A percentile compares a stretch with the other conserved stretches of the same genome.
Conservation (phyloP, 306 rosid species). For the Cucumis cinereus region DNA sequence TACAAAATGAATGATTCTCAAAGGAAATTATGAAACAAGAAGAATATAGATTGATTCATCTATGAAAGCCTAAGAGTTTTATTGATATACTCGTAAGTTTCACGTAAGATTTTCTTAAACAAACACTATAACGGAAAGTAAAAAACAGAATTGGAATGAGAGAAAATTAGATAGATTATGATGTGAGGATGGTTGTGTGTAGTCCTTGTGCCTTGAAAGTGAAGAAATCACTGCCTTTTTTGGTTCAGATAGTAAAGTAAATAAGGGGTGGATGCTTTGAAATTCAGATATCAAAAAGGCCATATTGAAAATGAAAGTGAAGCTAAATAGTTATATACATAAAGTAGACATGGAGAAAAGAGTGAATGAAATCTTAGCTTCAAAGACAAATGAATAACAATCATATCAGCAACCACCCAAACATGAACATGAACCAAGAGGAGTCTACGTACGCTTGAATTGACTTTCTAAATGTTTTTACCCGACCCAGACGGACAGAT, state of each 20-base stretch:
- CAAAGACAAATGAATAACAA: background rate
- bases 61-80: no score
- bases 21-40: no score
- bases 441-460: no score
- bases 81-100: no score
- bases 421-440: background rate
- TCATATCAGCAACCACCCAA: background rate
- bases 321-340: background rate
- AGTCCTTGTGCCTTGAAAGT: background rate
- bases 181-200: no score
- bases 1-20: no score
- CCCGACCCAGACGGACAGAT: no score
- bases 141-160: no score
- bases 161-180: background rate
- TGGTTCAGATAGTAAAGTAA: background rate
- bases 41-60: no score
- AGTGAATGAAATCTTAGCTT: slow-evolving; percentile 1
- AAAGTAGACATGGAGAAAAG: background rate
- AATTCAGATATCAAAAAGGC: background rate
- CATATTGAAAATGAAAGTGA: background rate
- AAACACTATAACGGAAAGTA: no score
- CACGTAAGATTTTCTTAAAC: no score
- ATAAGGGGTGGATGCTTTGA: background rate
- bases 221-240: background rate
- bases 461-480: no score